phyloP scores from a whole-genome alignment of 148 eudicot species.

The Heliosperma pusillum region DNA sequence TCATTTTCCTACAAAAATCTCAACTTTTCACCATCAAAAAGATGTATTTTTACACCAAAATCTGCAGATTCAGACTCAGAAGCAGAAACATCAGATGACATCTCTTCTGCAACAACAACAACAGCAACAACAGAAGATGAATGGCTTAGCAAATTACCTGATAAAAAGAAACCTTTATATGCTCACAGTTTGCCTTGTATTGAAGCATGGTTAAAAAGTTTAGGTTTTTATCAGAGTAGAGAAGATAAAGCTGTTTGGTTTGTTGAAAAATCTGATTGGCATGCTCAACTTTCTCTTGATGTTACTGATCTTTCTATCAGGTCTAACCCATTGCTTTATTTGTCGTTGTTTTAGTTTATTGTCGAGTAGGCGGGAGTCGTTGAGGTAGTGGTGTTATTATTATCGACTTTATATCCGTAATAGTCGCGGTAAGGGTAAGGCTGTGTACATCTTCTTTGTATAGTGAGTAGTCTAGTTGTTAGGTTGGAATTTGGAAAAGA shows the following conservation, averaged over 20 bases:
- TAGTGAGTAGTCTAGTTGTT: not conserved
- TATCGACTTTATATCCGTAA: no score
- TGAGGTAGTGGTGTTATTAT: no score
- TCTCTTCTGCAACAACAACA: not conserved
- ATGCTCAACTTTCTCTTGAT: slow-evolving; percentile 76
- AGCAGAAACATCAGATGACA: slow-evolving; percentile 24
- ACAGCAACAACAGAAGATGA: slow-evolving; percentile 39
- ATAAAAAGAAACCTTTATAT: slow-evolving; percentile 77
- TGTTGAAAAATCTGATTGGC: slow-evolving; percentile 70
- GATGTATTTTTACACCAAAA: slow-evolving; percentile 11
- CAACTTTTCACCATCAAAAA: slow-evolving; percentile 1
- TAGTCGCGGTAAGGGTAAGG: no score
- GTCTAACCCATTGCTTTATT: slow-evolving; percentile 27
- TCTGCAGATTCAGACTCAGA: slow-evolving; percentile 39
- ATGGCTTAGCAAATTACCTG: slow-evolving; percentile 71
- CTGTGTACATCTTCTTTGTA: no score
- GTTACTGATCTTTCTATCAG: slow-evolving; percentile 67
- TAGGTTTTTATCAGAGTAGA: slow-evolving; percentile 68
- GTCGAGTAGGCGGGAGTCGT: no score
- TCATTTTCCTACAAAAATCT: slow-evolving; percentile 18
- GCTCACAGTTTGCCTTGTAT: slow-evolving; percentile 84
- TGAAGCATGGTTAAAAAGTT: slow-evolving; percentile 67
- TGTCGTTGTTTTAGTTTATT: no score
- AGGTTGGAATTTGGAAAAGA: not conserved
- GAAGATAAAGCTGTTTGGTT: slow-evolving; percentile 85